Base-by-base conservation (phyloP, 768 basidiomycete genomes). In the Hygrophorus pudorinus region DNA sequence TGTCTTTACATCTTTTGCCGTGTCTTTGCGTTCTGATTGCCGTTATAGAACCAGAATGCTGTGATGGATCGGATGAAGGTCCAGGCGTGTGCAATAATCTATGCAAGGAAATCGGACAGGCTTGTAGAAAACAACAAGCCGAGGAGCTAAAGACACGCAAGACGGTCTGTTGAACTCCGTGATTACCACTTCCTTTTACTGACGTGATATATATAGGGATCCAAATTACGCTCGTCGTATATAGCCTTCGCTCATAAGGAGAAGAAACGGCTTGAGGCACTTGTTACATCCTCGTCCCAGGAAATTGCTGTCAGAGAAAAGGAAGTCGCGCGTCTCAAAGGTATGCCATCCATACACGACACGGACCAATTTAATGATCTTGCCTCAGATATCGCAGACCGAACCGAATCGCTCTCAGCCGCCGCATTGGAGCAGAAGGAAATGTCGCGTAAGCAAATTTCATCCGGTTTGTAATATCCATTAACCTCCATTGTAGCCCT, bases 1-100 rank as follows among this genome's bases (percentile, higher is more conserved):
- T 14, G n/a, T 5, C 17, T 29, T 14, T 9, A 20, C 31, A 28
- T 2, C 10, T 24, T 4, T n/a, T 13, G 11, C 1, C 14, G 4
- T 33, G 10, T 33, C 21, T 11, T 8, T 16, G 14, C 1, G 27
- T 16, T 27, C 29, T 21, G 40, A 53, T 62, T 33, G 66, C 38
- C 16, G 4, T 9, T 9, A 12, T 51, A 96, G 94, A 99, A 59
- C 72, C 75, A 1, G 78, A 89, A 57, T 99, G 94, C 55, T 99
- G 94, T 56, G 94, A 99, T 53, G 94, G 94, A 10, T 90, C 91
- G 0, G 94, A 99, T 62, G 96, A 99, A 64, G 73, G 68, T 18
- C 62, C 75, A 8, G 90, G 90, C 13, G 69, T 83, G 12, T 99
- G 96, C 60, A 63, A 72, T 29, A 80, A 96, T 59, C 65, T 64